Conservation (phyloP, 208 protist genomes). For the Leishmania martiniquensis region DNA sequence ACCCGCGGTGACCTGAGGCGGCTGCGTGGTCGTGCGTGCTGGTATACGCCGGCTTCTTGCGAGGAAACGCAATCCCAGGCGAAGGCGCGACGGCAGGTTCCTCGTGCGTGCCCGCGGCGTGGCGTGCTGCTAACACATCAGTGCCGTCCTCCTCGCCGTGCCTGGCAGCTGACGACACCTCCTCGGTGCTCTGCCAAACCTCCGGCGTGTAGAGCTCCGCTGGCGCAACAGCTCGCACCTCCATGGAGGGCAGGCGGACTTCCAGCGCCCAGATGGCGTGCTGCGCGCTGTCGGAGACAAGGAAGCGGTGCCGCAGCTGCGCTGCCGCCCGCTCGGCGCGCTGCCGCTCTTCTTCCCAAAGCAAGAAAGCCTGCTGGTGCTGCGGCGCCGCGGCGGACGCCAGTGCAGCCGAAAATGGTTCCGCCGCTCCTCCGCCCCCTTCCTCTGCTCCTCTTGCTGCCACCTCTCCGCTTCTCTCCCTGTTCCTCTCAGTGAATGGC, state of each 20-base stretch:
- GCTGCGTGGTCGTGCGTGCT: neutral
- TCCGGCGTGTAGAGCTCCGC: conserved; percentile 25
- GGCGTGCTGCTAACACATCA: neutral
- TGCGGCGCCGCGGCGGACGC: neutral
- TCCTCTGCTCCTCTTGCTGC: neutral
- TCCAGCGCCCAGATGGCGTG: conserved; percentile 76
- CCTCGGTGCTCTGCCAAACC: neutral
- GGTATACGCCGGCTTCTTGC: conserved; percentile 8
- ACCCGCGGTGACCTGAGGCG: conserved; percentile 1
- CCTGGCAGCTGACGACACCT: neutral
- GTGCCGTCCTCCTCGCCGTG: neutral
- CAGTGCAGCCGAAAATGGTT: neutral
- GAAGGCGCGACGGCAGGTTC: neutral
- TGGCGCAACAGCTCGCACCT: conserved; percentile 27
- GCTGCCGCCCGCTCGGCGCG: conserved; percentile 12
- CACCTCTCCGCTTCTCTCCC: neutral
- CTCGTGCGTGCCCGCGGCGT: neutral
- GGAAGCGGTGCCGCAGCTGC: conserved; percentile 46
- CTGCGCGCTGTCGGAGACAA: conserved; percentile 45
- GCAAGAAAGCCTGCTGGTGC: conserved; percentile 1
- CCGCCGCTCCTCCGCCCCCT: neutral
- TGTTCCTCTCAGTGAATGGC: neutral
- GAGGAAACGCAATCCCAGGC: conserved; percentile 3
- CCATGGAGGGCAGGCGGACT: conserved; percentile 30
- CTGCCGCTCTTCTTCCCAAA: conserved; percentile 34